Conservation (phyloP, 768 basidiomycete species). For the Lentinula sp. region DNA sequence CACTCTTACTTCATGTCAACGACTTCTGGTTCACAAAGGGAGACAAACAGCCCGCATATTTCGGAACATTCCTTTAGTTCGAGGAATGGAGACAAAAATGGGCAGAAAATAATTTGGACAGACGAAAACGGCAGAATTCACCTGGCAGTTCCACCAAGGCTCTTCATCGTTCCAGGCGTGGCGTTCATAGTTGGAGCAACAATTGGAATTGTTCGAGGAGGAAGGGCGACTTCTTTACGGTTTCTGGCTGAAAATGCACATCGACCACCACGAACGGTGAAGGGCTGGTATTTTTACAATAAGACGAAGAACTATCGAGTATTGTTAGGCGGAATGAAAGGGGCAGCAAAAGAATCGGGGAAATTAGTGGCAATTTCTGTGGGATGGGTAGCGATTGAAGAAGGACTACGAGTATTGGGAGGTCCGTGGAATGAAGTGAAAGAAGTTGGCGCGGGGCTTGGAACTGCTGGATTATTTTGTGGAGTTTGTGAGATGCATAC, state of each 20-base stretch:
- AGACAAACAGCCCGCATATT: neutral
- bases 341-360: conserved; percentile 51
- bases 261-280: conserved; percentile 74
- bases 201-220: conserved; percentile 71
- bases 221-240: conserved; percentile 62
- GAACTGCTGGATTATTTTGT: conserved; percentile 4
- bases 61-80: neutral
- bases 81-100: neutral
- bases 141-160: conserved; percentile 46
- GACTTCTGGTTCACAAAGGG: neutral
- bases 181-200: conserved; percentile 57
- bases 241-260: conserved; percentile 94
- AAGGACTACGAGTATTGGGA: neutral
- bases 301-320: conserved; percentile 93
- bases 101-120: neutral
- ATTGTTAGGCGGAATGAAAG: conserved; percentile 64
- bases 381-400: conserved; percentile 5
- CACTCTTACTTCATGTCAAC: neutral
- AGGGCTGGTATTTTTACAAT: conserved; percentile 95
- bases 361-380: conserved; percentile 26
- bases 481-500: neutral
- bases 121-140: neutral
- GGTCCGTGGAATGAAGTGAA: neutral
- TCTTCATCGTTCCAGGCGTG: conserved; percentile 55
- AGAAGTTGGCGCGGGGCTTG: conserved; percentile 6